Evolutionary conservation across 257 asterid species (phyloP).

Genomic region (Solanum bukasovii): DNA sequence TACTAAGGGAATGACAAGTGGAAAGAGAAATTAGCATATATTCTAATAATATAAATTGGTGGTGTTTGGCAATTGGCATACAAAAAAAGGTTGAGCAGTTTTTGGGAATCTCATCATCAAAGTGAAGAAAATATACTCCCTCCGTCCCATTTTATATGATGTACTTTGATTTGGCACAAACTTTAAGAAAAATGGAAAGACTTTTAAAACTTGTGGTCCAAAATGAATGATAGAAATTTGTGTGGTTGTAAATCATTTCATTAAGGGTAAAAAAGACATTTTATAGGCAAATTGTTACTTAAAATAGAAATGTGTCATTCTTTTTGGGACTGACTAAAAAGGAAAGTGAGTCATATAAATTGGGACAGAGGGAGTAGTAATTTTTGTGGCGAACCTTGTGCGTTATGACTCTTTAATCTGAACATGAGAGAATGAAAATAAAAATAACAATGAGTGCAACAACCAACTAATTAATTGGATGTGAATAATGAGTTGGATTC

Average conservation of each 20-base stretch:
- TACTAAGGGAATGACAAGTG: slow-evolving; percentile 8
- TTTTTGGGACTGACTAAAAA: no score
- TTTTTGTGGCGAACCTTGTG: slow-evolving; percentile 76
- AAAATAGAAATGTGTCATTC: no score
- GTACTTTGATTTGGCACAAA: no score
- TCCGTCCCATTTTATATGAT: no score
- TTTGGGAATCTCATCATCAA: slow-evolving; percentile 55
- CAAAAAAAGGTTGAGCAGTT: slow-evolving; percentile 28
- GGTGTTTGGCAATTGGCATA: slow-evolving; percentile 8
- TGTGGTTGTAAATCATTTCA: no score
- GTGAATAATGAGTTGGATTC: slow-evolving; percentile 73
- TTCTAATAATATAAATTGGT: slow-evolving; percentile 35
- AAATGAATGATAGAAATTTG: no score
- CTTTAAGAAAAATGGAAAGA: no score
- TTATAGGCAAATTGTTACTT: no score
- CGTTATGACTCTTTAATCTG: slow-evolving; percentile 28
- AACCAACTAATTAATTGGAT: slow-evolving; percentile 28
- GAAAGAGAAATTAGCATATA: slow-evolving; percentile 38
- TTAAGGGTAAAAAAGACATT: no score
- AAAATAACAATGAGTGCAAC: slow-evolving; percentile 21
- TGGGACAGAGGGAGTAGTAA: no score
- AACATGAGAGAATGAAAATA: slow-evolving; percentile 29
- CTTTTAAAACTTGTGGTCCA: no score
- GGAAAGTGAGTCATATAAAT: no score
- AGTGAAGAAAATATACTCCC: slow-evolving; percentile 26